Evolutionary conservation across 805 yeast genomes (phyloP), one percentile per base, ranked within the genome.

Genomic region (Pichia exigua): DNA sequence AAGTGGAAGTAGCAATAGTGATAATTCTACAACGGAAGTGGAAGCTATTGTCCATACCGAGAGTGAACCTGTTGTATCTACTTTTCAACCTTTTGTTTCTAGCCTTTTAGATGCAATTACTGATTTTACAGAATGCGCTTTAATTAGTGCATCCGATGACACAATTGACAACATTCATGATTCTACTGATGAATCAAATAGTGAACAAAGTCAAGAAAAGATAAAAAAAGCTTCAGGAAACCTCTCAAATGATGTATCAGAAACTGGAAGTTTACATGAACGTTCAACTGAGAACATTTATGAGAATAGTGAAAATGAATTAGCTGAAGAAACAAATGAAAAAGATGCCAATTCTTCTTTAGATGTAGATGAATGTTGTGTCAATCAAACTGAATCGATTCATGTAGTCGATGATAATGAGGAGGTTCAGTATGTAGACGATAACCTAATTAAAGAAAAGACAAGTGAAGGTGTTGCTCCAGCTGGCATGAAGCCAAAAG

Each of bases 41-140:
- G 20, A 17, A 17, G 20, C 4, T 13, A 13, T 13, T 32, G 12
- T 13, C 15, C 38, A 32, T 6, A 5, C 11, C n/a, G 39, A 8
- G n/a, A 35, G 20, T n/a, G 20, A 35, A n/a, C 18, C 39, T 6
- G 9, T 17, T 17, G 20, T 35, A 11, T n/a, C 20, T 11, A n/a
- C 39, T 15, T 10, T 4, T 35, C 39, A 35, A 27, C 24, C 46
- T n/a, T 39, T 35, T 48, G 13, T 45, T 10, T 39, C 40, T 8
- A 45, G 11, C 13, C 2, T 49, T 7, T n/a, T 41, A 1, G 20
- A 28, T 18, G 52, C 52, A 21, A 4, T 49, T 2, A 22, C 44
- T n/a, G 48, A 49, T 8, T 49, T 49, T 45, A 28, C 52, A 7
- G 17, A 44, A 17, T 45, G 52, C 32, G 47, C 48, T 13, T 26